Evolutionary conservation across 257 asterid genomes (phyloP).

Genomic region (Nicotiana paniculata): DNA sequence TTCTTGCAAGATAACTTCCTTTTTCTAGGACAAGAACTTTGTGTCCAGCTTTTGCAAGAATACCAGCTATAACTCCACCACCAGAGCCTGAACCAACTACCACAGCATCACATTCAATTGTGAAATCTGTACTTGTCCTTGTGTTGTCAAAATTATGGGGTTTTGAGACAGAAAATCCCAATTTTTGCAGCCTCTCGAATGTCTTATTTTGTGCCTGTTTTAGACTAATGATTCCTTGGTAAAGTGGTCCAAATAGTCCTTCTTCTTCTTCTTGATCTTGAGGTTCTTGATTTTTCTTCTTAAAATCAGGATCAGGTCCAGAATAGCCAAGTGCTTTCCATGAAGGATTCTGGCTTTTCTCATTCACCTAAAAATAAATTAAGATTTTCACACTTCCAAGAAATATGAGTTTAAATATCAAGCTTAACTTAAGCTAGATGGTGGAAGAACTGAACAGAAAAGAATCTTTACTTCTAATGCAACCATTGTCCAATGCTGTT

Average conservation of each 20-base stretch:
- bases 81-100: constrained; percentile 93
- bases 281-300: background rate
- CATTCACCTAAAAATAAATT: constrained; percentile 42
- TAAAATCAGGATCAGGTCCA: constrained; percentile 56
- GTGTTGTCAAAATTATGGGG: background rate
- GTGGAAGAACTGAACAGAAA: too few species aligned
- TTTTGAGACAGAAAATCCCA: constrained; percentile 39
- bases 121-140: constrained; percentile 19
- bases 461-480: too few species aligned
- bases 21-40: constrained; percentile 74
- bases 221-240: constrained; percentile 34
- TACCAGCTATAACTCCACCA: constrained; percentile 85
- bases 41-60: constrained; percentile 71
- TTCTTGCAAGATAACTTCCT: constrained; percentile 55
- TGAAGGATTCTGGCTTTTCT: constrained; percentile 44
- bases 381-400: background rate
- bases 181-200: constrained; percentile 19
- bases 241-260: constrained; percentile 42
- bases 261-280: background rate
- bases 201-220: constrained; percentile 21
- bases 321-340: constrained; percentile 84
- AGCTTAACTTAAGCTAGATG: too few species aligned
- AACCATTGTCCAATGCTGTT: too few species aligned
- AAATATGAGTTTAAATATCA: too few species aligned
- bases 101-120: constrained; percentile 60